Conservation (phyloP, 805 yeast species). For the Candida orba region DNA sequence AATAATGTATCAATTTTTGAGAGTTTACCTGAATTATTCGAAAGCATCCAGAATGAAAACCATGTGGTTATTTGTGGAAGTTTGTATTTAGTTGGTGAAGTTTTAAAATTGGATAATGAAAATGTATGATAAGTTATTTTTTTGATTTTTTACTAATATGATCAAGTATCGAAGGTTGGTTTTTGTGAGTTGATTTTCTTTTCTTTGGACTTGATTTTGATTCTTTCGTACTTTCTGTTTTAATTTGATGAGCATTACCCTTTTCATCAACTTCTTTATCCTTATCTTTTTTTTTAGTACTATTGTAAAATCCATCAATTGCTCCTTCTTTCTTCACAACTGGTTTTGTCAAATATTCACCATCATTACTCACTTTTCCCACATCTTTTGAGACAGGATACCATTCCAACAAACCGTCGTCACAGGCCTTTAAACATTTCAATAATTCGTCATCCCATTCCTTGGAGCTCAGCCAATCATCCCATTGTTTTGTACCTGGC, state of each 20-base stretch:
- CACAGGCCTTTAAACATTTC: conserved; percentile 32
- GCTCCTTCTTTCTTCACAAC: conserved; percentile 7
- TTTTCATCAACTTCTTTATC: neutral
- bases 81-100: conserved; percentile 56
- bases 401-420: conserved; percentile 35
- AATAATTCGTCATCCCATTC: conserved; percentile 36
- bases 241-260: neutral
- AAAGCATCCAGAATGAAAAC: conserved; percentile 14
- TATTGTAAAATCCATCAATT: conserved; percentile 12
- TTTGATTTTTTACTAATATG: neutral
- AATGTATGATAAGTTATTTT: neutral
- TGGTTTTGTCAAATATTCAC: conserved; percentile 26
- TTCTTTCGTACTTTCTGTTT: neutral
- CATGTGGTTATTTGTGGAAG: conserved; percentile 60
- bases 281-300: neutral
- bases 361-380: conserved; percentile 51
- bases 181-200: neutral
- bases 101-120: conserved; percentile 32
- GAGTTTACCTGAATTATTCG: conserved; percentile 23
- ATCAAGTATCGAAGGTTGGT: conserved; percentile 1
- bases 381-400: conserved; percentile 55
- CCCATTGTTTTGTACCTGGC: conserved; percentile 53
- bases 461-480: conserved; percentile 50
- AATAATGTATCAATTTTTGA: conserved; percentile 22
- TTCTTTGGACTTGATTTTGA: neutral